These are phyloP conservation scores for Dictyostelium citrinum DNA, from an alignment of 78 protist genomes.

Conservation along the genomic window DNA sequence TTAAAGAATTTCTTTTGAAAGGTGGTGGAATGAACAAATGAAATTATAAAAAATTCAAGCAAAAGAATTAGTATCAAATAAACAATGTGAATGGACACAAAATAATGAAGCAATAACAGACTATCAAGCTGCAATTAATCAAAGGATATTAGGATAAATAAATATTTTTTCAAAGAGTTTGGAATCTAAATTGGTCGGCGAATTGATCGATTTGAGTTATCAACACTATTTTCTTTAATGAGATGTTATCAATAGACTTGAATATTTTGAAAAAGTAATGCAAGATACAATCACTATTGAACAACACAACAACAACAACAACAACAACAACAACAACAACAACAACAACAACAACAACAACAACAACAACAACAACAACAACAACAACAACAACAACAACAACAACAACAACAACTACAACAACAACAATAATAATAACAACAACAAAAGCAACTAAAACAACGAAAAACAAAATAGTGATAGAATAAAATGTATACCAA, in stretches of 20 bases:
- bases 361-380: no score
- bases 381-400: no score
- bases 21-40: conserved; percentile 53
- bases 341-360: no score
- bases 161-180: conserved; percentile 30
- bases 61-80: conserved; percentile 5
- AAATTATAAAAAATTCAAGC: background rate
- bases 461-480: no score
- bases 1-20: conserved; percentile 15
- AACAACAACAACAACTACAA: no score
- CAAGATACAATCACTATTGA: background rate
- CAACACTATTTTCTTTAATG: no score
- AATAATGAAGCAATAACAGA: conserved; percentile 72
- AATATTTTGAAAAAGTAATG: conserved; percentile 43
- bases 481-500: no score
- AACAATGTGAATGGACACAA: conserved; percentile 59
- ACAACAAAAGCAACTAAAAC: no score
- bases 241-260: no score
- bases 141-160: conserved; percentile 72
- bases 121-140: conserved; percentile 60
- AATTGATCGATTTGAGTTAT: conserved; percentile 76
- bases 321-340: no score
- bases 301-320: no score
- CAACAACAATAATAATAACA: no score
- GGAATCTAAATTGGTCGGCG: conserved; percentile 63